Conservation (phyloP, 1,139 yeast genomes). For the Ashbya aceris region DNA sequence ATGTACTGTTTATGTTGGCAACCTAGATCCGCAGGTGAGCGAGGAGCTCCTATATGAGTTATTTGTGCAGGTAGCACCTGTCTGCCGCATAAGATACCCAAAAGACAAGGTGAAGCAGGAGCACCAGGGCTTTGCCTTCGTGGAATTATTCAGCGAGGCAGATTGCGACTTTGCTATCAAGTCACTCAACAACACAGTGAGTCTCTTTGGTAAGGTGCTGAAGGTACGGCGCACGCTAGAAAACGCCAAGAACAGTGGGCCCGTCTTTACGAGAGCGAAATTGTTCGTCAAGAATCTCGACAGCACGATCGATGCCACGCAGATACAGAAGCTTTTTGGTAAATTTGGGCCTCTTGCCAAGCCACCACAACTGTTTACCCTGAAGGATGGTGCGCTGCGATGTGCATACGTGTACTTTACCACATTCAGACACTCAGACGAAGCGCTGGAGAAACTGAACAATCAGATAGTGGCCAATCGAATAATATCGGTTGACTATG, state of each 20-base stretch:
- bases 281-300: slow-evolving; percentile 67
- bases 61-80: slow-evolving; percentile 79
- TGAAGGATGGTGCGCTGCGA: slow-evolving; percentile 43
- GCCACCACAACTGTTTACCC: slow-evolving; percentile 47
- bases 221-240: slow-evolving; percentile 47
- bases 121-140: slow-evolving; percentile 86
- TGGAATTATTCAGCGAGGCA: slow-evolving; percentile 49
- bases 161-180: slow-evolving; percentile 69
- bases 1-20: slow-evolving; percentile 71
- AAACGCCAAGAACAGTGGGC: slow-evolving; percentile 19
- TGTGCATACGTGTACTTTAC: slow-evolving; percentile 56
- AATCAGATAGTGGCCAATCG: slow-evolving; percentile 63
- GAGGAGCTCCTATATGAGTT: slow-evolving; percentile 69
- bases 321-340: slow-evolving; percentile 51
- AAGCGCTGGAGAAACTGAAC: slow-evolving; percentile 61
- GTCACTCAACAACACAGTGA: slow-evolving; percentile 41
- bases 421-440: slow-evolving; percentile 61
- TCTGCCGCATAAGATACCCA: slow-evolving; percentile 63
- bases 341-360: slow-evolving; percentile 57
- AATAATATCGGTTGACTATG: slow-evolving; percentile 55
- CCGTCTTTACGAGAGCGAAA: slow-evolving; percentile 54
- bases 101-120: slow-evolving; percentile 57
- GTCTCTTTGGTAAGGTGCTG: slow-evolving; percentile 55
- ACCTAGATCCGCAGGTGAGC: slow-evolving; percentile 63
- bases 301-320: slow-evolving; percentile 55